These are phyloP conservation scores for Capsella bursapastoris DNA, from an alignment of 345 rosid genomes.

Conservation along the genomic window DNA sequence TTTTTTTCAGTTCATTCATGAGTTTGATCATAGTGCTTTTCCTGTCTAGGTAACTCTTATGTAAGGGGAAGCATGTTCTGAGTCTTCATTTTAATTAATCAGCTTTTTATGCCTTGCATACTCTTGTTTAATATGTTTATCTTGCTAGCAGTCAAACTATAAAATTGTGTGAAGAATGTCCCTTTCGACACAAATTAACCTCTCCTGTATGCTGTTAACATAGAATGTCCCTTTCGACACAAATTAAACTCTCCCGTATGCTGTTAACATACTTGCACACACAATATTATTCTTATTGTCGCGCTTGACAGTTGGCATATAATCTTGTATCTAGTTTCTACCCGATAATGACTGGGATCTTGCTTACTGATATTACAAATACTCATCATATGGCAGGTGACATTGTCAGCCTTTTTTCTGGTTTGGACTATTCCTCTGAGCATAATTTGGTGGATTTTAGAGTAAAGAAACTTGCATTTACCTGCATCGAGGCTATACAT, in stretches of 20 bases:
- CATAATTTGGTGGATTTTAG: slow-evolving; percentile 73
- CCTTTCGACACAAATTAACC: slow-evolving; percentile 27
- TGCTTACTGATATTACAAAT: slow-evolving; percentile 25
- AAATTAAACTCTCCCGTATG: slow-evolving; percentile 5
- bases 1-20: slow-evolving; percentile 25
- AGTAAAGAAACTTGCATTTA: slow-evolving; percentile 69
- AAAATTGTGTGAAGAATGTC: slow-evolving; percentile 23
- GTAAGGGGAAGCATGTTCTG: slow-evolving; percentile 34
- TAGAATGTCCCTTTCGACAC: slow-evolving; percentile 28
- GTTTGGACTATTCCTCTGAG: slow-evolving; percentile 55
- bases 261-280: slow-evolving; percentile 16
- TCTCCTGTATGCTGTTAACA: not conserved
- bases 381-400: slow-evolving; percentile 66
- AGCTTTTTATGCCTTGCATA: slow-evolving; percentile 9
- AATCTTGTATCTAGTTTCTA: slow-evolving; percentile 7
- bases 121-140: slow-evolving; percentile 19
- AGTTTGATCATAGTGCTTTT: slow-evolving; percentile 34
- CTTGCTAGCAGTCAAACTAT: slow-evolving; percentile 18
- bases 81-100: slow-evolving; percentile 37
- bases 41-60: slow-evolving; percentile 28
- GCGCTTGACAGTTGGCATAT: slow-evolving; percentile 1
- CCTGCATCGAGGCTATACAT: slow-evolving; percentile 77
- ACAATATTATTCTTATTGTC: not conserved
- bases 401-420: slow-evolving; percentile 67
- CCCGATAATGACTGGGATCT: slow-evolving; percentile 15